A percentile compares a stretch with the other conserved stretches of the same genome.
phyloP scores from a whole-genome alignment of 805 yeast species.

The Saccharomycopsis fibuligera region DNA sequence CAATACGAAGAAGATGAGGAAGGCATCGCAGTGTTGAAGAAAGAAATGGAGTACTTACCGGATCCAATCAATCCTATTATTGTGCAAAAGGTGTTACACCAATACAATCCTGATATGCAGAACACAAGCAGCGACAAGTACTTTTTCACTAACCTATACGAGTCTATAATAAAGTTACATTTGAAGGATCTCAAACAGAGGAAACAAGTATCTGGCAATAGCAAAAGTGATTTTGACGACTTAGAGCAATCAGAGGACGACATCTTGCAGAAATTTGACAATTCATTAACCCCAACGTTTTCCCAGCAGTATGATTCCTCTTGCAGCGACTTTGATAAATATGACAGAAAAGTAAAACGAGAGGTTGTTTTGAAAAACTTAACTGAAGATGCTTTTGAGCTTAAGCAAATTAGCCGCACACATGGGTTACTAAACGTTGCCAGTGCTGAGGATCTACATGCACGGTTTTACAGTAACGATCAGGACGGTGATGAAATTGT shows the following conservation, averaged over 20 bases:
- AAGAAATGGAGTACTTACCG: slow-evolving; percentile 10
- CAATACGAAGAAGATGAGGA: background rate
- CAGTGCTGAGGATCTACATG: slow-evolving; percentile 21
- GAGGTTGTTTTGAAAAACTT: slow-evolving; percentile 30
- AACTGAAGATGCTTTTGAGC: slow-evolving; percentile 19
- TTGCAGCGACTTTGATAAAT: slow-evolving; percentile 29
- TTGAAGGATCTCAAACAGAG: background rate
- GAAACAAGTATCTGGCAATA: no score
- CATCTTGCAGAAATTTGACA: slow-evolving; percentile 1
- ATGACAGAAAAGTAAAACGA: slow-evolving; percentile 30
- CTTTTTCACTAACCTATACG: slow-evolving; percentile 14
- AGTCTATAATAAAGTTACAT: background rate
- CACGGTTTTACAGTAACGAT: slow-evolving; percentile 21
- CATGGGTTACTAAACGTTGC: slow-evolving; percentile 23
- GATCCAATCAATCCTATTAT: slow-evolving; percentile 13
- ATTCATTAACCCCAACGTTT: slow-evolving; percentile 3
- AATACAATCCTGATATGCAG: background rate
- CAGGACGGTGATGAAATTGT: no score
- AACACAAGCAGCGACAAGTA: slow-evolving; percentile 6
- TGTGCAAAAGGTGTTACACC: slow-evolving; percentile 4
- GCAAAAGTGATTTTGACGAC: background rate
- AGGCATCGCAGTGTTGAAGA: background rate
- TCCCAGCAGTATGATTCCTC: slow-evolving; percentile 11
- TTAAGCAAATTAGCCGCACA: slow-evolving; percentile 17
- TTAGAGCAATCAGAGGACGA: background rate